phyloP scores from a whole-genome alignment of 2,329 filamentous ascomycete species.

The Podosphaera fusca region DNA sequence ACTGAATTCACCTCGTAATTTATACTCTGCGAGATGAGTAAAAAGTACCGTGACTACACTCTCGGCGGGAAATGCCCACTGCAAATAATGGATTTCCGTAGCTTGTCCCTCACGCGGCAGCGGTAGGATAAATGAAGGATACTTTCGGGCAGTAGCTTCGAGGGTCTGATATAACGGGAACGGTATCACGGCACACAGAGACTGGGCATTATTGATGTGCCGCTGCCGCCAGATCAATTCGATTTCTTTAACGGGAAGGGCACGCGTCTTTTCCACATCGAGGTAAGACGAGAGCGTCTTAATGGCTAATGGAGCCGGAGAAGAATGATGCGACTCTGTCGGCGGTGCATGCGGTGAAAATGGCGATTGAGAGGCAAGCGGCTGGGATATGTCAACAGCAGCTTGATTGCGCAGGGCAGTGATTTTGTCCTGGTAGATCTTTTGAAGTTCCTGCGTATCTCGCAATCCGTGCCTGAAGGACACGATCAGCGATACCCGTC shows the following conservation, averaged over 20 bases:
- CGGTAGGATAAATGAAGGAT: slow-evolving; percentile 81
- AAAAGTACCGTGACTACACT: slow-evolving; percentile 60
- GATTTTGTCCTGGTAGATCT: slow-evolving; percentile 72
- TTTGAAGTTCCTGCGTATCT: slow-evolving; percentile 53
- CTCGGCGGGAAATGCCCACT: slow-evolving; percentile 75
- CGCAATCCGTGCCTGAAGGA: slow-evolving; percentile 30
- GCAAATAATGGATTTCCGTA: slow-evolving; percentile 85
- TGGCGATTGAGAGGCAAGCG: slow-evolving; percentile 9
- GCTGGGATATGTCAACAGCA: slow-evolving; percentile 23
- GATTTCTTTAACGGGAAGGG: slow-evolving; percentile 59
- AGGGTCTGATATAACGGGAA: slow-evolving; percentile 51
- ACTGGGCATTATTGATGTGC: slow-evolving; percentile 47
- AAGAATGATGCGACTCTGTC: slow-evolving; percentile 7
- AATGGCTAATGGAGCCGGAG: slow-evolving; percentile 16
- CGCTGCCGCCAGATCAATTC: slow-evolving; percentile 76
- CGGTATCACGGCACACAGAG: slow-evolving; percentile 68
- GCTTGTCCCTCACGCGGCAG: slow-evolving; percentile 45
- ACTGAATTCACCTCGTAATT: slow-evolving; percentile 70
- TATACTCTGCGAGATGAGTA: slow-evolving; percentile 83
- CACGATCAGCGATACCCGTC: background rate
- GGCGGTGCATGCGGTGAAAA: slow-evolving; percentile 17
- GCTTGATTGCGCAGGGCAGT: slow-evolving; percentile 43
- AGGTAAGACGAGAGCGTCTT: slow-evolving; percentile 47
- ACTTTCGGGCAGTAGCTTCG: slow-evolving; percentile 41
- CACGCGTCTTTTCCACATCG: slow-evolving; percentile 54